Conservation (phyloP, 2,329 filamentous ascomycete species). For the Penicillium psychrosexuale region DNA sequence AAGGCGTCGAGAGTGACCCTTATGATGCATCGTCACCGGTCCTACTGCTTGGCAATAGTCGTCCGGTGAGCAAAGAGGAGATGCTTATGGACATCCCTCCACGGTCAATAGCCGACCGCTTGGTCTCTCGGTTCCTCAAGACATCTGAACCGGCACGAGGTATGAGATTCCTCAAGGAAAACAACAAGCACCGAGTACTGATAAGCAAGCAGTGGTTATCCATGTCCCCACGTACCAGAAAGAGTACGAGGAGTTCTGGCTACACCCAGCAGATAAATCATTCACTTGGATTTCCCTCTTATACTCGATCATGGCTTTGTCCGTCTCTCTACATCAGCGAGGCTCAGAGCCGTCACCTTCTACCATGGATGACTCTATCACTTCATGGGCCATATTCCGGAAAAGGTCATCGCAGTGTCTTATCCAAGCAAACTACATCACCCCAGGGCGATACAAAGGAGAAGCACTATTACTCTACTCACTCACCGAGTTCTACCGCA, state of each 20-base stretch:
- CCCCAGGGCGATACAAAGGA: slow-evolving; percentile 32
- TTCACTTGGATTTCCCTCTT: slow-evolving; percentile 33
- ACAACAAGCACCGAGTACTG: not conserved
- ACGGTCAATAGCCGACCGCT: slow-evolving; percentile 31
- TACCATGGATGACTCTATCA: slow-evolving; percentile 13
- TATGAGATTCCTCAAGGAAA: slow-evolving; percentile 12
- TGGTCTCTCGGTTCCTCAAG: slow-evolving; percentile 36
- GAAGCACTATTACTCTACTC: slow-evolving; percentile 33
- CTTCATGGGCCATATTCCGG: slow-evolving; percentile 46
- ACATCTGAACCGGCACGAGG: slow-evolving; percentile 32
- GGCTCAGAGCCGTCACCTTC: slow-evolving; percentile 25
- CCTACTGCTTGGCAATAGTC: slow-evolving; percentile 29
- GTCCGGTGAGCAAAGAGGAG: slow-evolving; percentile 30
- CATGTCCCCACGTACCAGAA: slow-evolving; percentile 34
- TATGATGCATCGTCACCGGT: slow-evolving; percentile 23
- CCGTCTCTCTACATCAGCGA: slow-evolving; percentile 26
- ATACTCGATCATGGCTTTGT: slow-evolving; percentile 29
- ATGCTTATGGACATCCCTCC: slow-evolving; percentile 33
- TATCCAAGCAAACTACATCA: slow-evolving; percentile 34
- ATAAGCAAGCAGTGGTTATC: slow-evolving; percentile 20
- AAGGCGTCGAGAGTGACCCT: slow-evolving; percentile 19
- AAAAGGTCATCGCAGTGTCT: slow-evolving; percentile 42
- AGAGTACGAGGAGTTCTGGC: slow-evolving; percentile 37
- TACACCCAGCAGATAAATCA: slow-evolving; percentile 24
- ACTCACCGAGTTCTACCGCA: slow-evolving; percentile 31